Evolutionary conservation across 257 asterid genomes (phyloP), one percentile per base, ranked within the genome.

Genomic region (Sherardia arvensis): DNA sequence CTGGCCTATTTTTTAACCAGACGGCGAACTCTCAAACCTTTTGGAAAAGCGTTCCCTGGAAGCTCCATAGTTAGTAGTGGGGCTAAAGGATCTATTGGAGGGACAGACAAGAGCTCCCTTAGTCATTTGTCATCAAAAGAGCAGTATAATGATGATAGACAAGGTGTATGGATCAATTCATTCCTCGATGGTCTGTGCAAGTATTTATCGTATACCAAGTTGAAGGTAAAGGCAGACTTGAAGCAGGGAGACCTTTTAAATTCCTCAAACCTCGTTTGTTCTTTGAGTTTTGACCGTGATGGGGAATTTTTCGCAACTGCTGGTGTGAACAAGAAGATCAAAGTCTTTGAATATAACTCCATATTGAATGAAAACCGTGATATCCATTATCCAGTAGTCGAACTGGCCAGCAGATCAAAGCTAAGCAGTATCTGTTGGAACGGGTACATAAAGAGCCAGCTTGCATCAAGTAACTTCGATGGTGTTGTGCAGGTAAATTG

Each of bases 391-490:
- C 99, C 97, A 23, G 95, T 87, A 23, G 94, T 90, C n/a, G 99
- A 93, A 81, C 84, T 93, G 96, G 78, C 81, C 25, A 84, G 95
- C 75, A 76, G 83, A 73, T 90, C 99, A 3, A 93, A 93, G 80
- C 90, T 93, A 51, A 93, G 99, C 78, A 85, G 97, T 80, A 84
- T 90, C 60, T 90, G 97, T 74, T 93, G 99, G 99, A 93, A 90
- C 67, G 85, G 94, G 49, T 90, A 87, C 82, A 93, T 90, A 5
- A 90, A 93, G 77, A 85, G 95, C 82, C 99, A 90, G 77, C 84
- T 93, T 65, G 99, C 97, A 57, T 93, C 99, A 0, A 90, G 99
- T 73, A 93, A 93, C 85, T 93, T 93, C 71, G 97, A 93, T 76
- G 99, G 99, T 66, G 90, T 84, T 53, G 99, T 93, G 77, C 99